Evolutionary conservation across 139 green algal genomes (phyloP), one percentile per base, ranked within the genome.

Genomic region (Micractinium conductrix): DNA sequence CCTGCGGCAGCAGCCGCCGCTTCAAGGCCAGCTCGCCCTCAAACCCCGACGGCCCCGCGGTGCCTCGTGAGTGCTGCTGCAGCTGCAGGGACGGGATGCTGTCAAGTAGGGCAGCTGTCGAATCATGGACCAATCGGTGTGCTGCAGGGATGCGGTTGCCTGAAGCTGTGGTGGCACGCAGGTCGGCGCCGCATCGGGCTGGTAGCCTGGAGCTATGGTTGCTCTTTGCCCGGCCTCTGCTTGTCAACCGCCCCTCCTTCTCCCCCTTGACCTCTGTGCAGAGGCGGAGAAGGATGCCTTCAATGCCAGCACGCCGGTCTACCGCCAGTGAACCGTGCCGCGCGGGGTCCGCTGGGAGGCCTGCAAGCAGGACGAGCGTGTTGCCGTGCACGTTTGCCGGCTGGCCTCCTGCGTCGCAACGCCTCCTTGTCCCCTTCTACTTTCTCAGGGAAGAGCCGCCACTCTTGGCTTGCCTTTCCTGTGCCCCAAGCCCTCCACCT

Each of bases 231-330:
- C n/a, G n/a, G n/a, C n/a, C n/a, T n/a, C n/a, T n/a, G n/a, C n/a
- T n/a, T n/a, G n/a, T n/a, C n/a, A n/a, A n/a, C n/a, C n/a, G n/a
- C n/a, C n/a, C n/a, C n/a, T n/a, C n/a, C n/a, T 58, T 58, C 48
- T 14, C 12, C 48, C 14, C 12, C 48, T 58, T 10, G 48, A 14
- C 12, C 28, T 71, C 24, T 50, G n/a, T 83, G 78, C 83, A 88
- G 74, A 95, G 30, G 85, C 88, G 0, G 93, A 95, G 48, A 98
- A 98, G 89, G 91, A 94, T 5, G 95, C 93, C 17, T 98, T 96
- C 90, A 74, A 85, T 12, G 85, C 86, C 40, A 92, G 85, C 26
- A 82, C 95, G 85, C 88, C 90, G 28, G 67, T 81, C 0, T 97
- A 97, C 87, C 83, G 94, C 42, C 68, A 93, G 44, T 95, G 68